phyloP scores from a whole-genome alignment of 1,284 basidiomycete genomes.

The Athelia psychrophila region DNA sequence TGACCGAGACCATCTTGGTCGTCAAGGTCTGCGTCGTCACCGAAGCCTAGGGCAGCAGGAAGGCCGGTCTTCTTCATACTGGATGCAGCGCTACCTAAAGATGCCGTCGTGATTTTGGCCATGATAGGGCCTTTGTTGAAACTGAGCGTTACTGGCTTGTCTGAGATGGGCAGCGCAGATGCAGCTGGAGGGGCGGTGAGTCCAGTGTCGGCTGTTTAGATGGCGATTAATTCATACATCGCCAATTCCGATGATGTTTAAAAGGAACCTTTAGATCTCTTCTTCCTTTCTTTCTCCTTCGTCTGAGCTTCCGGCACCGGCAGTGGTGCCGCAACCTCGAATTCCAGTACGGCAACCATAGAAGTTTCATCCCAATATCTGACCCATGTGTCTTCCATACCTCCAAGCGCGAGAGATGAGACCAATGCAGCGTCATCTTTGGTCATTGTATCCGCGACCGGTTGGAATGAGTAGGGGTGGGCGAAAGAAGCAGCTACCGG shows the following conservation, averaged over 20 bases:
- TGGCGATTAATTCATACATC: background rate
- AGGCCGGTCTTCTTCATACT: slow-evolving; percentile 27
- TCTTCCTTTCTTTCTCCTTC: slow-evolving; percentile 53
- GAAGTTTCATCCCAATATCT: slow-evolving; percentile 83
- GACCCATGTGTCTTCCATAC: slow-evolving; percentile 67
- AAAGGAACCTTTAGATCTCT: slow-evolving; percentile 56
- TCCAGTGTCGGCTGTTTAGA: slow-evolving; percentile 10
- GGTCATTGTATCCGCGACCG: slow-evolving; percentile 65
- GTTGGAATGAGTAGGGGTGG: slow-evolving; percentile 82
- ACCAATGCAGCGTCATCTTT: slow-evolving; percentile 72
- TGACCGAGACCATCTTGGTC: slow-evolving; percentile 38
- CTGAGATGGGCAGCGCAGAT: slow-evolving; percentile 65
- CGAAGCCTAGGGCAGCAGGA: slow-evolving; percentile 54
- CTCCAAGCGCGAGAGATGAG: slow-evolving; percentile 64
- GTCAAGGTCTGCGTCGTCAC: slow-evolving; percentile 41
- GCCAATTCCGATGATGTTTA: background rate
- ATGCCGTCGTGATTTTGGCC: slow-evolving; percentile 27
- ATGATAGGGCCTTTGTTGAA: slow-evolving; percentile 58
- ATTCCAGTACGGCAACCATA: slow-evolving; percentile 69
- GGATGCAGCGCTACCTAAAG: slow-evolving; percentile 15
- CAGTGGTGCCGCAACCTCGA: slow-evolving; percentile 69
- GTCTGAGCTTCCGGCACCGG: slow-evolving; percentile 30
- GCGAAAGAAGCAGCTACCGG: slow-evolving; percentile 89
- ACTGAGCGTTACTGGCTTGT: slow-evolving; percentile 75
- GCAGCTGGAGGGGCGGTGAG: slow-evolving; percentile 39